Evolutionary conservation across 177 flowering plant genomes (phyloP).

Genomic region (Vitis hybrid): DNA sequence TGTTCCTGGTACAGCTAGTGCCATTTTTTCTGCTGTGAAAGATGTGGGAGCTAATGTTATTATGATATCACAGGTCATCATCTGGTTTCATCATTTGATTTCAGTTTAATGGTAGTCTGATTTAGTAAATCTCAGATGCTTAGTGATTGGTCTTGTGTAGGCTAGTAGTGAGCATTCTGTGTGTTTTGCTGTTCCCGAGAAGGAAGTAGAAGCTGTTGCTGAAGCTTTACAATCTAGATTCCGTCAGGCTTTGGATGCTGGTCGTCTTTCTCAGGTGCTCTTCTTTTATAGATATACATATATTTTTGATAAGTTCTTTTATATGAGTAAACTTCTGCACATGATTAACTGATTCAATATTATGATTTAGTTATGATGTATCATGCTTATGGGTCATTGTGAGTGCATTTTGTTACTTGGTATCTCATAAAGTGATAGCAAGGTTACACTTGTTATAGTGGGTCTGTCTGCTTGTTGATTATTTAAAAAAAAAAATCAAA

Average conservation of each 20-base stretch:
- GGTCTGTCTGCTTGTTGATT: not conserved
- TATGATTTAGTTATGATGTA: not conserved
- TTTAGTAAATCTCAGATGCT: slow-evolving; percentile 7
- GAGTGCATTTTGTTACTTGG: not conserved
- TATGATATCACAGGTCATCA: slow-evolving; percentile 90
- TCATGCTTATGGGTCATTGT: not conserved
- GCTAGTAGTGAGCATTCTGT: slow-evolving; percentile 99
- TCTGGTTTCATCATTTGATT: slow-evolving; percentile 7
- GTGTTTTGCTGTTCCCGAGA: slow-evolving; percentile 99
- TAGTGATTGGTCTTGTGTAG: slow-evolving; percentile 36
- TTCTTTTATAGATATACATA: not conserved
- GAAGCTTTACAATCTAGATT: slow-evolving; percentile 80
- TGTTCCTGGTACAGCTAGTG: slow-evolving; percentile 97
- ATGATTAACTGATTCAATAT: not conserved
- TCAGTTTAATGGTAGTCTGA: slow-evolving; percentile 4
- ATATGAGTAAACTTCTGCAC: not conserved
- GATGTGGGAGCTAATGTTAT: slow-evolving; percentile 99
- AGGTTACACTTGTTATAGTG: not conserved
- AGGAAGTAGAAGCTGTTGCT: slow-evolving; percentile 88
- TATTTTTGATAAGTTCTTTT: not conserved
- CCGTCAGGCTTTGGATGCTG: slow-evolving; percentile 83
- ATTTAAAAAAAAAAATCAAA: no score
- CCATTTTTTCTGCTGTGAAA: slow-evolving; percentile 88
- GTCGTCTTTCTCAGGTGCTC: slow-evolving; percentile 91
- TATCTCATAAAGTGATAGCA: not conserved